These are phyloP conservation scores for Leishmania arabica DNA, from an alignment of 208 protist genomes.

Conservation along the genomic window DNA sequence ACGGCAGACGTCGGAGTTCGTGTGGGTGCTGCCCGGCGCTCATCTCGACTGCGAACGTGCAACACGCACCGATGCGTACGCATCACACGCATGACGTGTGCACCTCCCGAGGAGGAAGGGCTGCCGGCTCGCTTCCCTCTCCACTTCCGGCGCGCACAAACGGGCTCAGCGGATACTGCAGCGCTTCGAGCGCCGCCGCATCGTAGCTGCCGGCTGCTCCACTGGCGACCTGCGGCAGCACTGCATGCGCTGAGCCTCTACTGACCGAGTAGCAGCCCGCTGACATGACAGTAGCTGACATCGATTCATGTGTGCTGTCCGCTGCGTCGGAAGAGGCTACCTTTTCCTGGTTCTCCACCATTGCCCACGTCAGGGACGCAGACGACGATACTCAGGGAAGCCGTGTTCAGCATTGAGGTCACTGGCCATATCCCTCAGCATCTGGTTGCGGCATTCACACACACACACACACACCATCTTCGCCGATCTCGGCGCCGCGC, in stretches of 20 bases:
- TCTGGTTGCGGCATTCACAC: conserved; percentile 40
- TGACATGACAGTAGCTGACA: conserved; percentile 42
- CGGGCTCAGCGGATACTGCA: conserved; percentile 24
- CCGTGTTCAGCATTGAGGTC: conserved; percentile 64
- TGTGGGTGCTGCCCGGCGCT: neutral
- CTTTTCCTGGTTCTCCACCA: neutral
- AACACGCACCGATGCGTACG: neutral
- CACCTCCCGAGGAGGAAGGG: conserved; percentile 9
- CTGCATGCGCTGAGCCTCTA: conserved; percentile 23
- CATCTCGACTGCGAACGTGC: neutral
- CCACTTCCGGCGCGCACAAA: conserved; percentile 47
- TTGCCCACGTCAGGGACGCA: conserved; percentile 29
- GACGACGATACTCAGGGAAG: conserved; percentile 32
- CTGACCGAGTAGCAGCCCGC: conserved; percentile 23
- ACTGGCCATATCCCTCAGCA: conserved; percentile 55
- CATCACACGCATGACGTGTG: neutral
- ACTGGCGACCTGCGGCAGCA: conserved; percentile 37
- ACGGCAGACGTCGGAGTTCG: neutral
- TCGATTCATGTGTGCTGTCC: conserved; percentile 19
- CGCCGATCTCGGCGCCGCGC: conserved; percentile 28
- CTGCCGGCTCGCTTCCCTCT: conserved; percentile 41
- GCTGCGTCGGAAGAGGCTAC: conserved; percentile 17
- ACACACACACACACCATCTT: conserved; percentile 21
- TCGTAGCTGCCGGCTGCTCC: conserved; percentile 62
- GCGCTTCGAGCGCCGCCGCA: conserved; percentile 28